Conservation (phyloP, 768 basidiomycete species). For the Boletus rubropictus region DNA sequence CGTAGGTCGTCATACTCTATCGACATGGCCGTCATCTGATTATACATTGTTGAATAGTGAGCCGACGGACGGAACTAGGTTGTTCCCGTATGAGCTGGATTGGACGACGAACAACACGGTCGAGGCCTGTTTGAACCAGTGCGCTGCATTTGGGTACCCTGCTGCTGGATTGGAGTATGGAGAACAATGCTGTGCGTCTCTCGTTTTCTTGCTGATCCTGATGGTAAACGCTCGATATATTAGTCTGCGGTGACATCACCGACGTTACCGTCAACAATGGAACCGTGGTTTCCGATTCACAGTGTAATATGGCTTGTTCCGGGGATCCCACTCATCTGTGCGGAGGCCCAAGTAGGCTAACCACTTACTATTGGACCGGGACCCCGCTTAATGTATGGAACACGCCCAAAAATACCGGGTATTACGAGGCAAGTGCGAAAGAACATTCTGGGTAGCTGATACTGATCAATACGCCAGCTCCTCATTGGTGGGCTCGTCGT, state of each 20-base stretch:
- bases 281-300: constrained; percentile 28
- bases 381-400: constrained; percentile 54
- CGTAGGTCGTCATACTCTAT: constrained; percentile 35
- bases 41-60: constrained; percentile 38
- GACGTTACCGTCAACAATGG: constrained; percentile 42
- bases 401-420: constrained; percentile 56
- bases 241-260: constrained; percentile 66
- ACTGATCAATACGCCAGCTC: constrained; percentile 29
- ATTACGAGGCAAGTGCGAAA: constrained; percentile 53
- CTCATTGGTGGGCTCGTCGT: constrained; percentile 57
- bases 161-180: constrained; percentile 67
- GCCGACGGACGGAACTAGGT: constrained; percentile 32
- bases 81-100: constrained; percentile 58
- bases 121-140: constrained; percentile 59
- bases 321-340: constrained; percentile 69
- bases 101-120: constrained; percentile 60
- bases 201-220: background rate
- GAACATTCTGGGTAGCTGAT: background rate
- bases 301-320: constrained; percentile 52
- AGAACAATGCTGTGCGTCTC: constrained; percentile 64
- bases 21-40: background rate
- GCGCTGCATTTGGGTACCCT: constrained; percentile 65
- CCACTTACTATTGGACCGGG: constrained; percentile 51
- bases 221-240: background rate
- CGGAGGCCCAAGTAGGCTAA: constrained; percentile 51